Base-by-base conservation (phyloP, 192 early-diverging fungal species). In the Glomus cerebriforme region DNA sequence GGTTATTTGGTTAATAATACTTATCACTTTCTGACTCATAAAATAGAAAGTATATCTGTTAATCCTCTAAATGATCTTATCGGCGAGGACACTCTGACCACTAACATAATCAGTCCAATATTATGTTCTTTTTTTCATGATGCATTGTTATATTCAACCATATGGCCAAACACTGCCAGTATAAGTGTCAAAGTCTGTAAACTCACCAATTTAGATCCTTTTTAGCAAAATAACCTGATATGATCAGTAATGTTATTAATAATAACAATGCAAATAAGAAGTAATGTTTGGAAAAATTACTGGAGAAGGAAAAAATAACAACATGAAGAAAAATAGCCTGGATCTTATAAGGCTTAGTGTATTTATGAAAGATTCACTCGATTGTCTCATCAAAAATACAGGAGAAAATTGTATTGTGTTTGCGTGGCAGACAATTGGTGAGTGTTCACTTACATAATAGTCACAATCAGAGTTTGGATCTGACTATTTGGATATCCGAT, bases 321-420 rank as follows among this genome's bases (percentile, higher is more conserved):
- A 47, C 8, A 0, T 3, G 0, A 22, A 68, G 58, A 43, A 79
- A 79, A 79, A 79, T 58, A 68, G 2, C 63, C 19, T 78, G 7
- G 77, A 78, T 78, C 37, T 78, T 43, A 78, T 67, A 3, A 34
- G 64, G n/a, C 29, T 78, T 1, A 37, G 77, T n/a, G 15, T 78
- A 35, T 78, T 78, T 68, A 78, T 78, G 29, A 78, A 78, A 49
- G 77, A 78, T 43, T 67, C 77, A 7, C 37, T 78, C 8, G 64
- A 76, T 26, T 6, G n/a, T 64, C 24, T 76, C 15, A 19, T 77
- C 15, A 31, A 59, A 12, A 68, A 77, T n/a, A 75, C 73, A 7
- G 19, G 75, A n/a, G 31, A 37, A 24, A 12, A 12, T 27, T 17
- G 27, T 77, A 24, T 65, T n/a, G 1, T 69, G 1, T 70, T 70